Evolutionary conservation across 2,329 filamentous ascomycete genomes (phyloP).

Genomic region (Exophiala bonariae): DNA sequence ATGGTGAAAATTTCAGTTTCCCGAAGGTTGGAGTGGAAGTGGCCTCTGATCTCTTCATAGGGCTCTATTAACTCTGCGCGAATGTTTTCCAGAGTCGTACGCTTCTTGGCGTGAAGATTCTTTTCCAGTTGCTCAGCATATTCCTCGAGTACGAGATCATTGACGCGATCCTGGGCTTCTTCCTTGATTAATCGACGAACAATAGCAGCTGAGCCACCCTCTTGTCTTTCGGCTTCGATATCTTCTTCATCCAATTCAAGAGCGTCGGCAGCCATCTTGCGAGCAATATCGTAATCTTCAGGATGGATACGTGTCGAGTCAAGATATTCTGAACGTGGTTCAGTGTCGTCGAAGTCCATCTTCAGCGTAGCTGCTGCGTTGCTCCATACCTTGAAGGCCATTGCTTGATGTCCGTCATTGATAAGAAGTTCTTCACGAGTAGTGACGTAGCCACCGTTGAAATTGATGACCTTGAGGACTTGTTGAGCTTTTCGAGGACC

Average conservation of each 20-base stretch:
- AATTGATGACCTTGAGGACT: constrained; percentile 84
- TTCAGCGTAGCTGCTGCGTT: constrained; percentile 96
- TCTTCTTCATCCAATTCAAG: constrained; percentile 97
- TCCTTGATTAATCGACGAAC: constrained; percentile 94
- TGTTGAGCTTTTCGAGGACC: constrained; percentile 88
- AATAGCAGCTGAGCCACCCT: constrained; percentile 85
- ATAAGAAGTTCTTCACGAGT: constrained; percentile 87
- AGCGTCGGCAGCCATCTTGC: constrained; percentile 97
- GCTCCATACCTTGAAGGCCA: constrained; percentile 88
- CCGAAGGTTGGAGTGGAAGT: constrained; percentile 65
- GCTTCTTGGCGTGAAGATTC: constrained; percentile 91
- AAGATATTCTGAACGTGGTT: constrained; percentile 81
- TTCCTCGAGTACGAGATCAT: constrained; percentile 92
- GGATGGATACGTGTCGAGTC: constrained; percentile 97
- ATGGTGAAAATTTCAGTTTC: constrained; percentile 89
- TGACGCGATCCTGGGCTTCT: constrained; percentile 89
- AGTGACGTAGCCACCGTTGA: constrained; percentile 82
- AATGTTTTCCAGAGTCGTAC: constrained; percentile 93
- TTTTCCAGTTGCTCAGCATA: constrained; percentile 93
- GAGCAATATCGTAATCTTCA: constrained; percentile 95
- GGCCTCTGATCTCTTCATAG: constrained; percentile 88
- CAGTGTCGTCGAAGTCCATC: constrained; percentile 82
- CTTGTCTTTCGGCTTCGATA: constrained; percentile 88
- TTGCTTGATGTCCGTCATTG: constrained; percentile 76
- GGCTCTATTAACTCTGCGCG: constrained; percentile 88